Evolutionary conservation across 306 rosid genomes (phyloP), one percentile per base, ranked within the genome.

Genomic region (Carpinus viminea): DNA sequence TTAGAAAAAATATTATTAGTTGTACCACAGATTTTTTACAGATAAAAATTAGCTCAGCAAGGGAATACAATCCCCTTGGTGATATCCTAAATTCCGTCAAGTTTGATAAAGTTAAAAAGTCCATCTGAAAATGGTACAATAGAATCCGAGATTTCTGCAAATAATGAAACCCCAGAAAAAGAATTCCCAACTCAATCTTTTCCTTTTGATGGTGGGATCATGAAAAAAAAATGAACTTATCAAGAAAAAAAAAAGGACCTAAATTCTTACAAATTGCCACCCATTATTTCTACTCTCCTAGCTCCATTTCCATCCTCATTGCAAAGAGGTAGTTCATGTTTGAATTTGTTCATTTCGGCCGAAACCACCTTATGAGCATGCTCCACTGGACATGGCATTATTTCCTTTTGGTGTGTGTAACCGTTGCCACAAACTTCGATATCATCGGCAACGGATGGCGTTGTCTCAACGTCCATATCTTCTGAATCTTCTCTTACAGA

Each of bases 131-230:
- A 61, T 36, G 78, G 74, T 76, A 78, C 81, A 76, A 81, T 82
- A 20, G 78, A 82, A 83, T 93, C 78, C 20, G 92, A 86, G 93
- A 84, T 87, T 84, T 85, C 86, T 78, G 78, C 87, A 93, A 92
- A 90, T 93, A 84, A 73, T 70, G 91, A 88, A 92, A 90, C 84
- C 97, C 87, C 92, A 80, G 92, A 76, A 36, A 85, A 87, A 88
- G 59, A 81, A 74, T 78, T 85, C 93, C 93, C 96, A 84, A 77
- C 84, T 86, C 93, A 82, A 81, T 87, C 91, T 82, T 76, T 80
- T 80, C 78, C 81, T 85, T 83, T 20, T 8, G 90, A 87, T 87
- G 96, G 85, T 83, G 92, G 99, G 92, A 77, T 83, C 80, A 86
- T 83, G 83, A 66, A 88, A 86, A 81, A 75, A 82, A 38, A 83